These are phyloP conservation scores for Leonotis leonurus DNA, from an alignment of 257 asterid species.

Conservation along the genomic window DNA sequence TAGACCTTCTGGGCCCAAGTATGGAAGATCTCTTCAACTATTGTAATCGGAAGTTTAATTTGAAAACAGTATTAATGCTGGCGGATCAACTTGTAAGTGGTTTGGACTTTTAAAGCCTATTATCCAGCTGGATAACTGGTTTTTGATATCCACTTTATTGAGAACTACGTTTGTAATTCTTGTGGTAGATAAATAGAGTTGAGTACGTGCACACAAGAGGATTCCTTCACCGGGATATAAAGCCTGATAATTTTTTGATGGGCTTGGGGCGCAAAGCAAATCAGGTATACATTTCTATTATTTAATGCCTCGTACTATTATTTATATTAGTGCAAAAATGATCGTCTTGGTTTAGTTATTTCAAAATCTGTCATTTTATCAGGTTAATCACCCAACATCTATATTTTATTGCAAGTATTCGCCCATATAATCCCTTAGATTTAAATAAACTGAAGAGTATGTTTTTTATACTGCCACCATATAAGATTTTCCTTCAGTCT, in stretches of 20 bases:
- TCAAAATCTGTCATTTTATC: neutral
- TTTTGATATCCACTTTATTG: neutral
- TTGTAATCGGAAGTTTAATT: constrained; percentile 65
- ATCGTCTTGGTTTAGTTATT: neutral
- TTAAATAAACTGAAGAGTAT: neutral
- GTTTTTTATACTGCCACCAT: neutral
- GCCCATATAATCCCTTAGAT: neutral
- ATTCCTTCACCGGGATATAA: constrained; percentile 95
- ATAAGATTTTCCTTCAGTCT: neutral
- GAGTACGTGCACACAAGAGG: constrained; percentile 95
- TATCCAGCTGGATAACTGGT: neutral
- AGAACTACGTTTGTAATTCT: neutral
- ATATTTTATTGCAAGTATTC: neutral
- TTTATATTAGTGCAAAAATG: neutral
- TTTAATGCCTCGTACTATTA: constrained; percentile 13
- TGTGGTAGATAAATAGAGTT: constrained; percentile 75
- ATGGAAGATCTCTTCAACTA: constrained; percentile 81
- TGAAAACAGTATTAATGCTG: constrained; percentile 79
- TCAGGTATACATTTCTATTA: constrained; percentile 46
- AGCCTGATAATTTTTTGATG: constrained; percentile 93
- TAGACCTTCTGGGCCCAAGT: constrained; percentile 85
- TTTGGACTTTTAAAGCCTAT: neutral
- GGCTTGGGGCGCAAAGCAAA: constrained; percentile 98
- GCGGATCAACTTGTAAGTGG: constrained; percentile 82
- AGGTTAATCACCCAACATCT: neutral